Evolutionary conservation across 2,329 filamentous ascomycete species (phyloP).

Genomic region (Ilyonectria sp.): DNA sequence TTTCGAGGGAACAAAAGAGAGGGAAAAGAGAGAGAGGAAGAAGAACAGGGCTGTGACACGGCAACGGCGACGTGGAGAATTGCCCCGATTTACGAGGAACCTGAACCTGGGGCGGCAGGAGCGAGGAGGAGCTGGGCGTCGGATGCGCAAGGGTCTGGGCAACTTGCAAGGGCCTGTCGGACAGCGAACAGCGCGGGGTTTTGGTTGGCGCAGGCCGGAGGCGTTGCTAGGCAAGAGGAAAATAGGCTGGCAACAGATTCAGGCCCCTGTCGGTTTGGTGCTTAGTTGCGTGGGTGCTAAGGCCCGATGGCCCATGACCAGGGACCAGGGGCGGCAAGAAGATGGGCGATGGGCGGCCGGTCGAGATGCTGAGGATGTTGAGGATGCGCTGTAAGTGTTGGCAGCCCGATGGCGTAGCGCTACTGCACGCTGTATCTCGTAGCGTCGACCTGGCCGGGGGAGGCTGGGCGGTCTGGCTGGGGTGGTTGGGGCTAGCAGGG

Average conservation of each 20-base stretch:
- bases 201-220: slow-evolving; percentile 2
- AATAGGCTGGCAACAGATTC: slow-evolving; percentile 16
- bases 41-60: slow-evolving; percentile 39
- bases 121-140: not conserved
- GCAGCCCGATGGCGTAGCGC: slow-evolving; percentile 25
- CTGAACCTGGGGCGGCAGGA: slow-evolving; percentile 5
- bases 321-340: slow-evolving; percentile 21
- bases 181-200: not conserved
- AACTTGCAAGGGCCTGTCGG: slow-evolving; percentile 3
- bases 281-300: slow-evolving; percentile 5
- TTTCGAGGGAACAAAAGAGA: slow-evolving; percentile 29
- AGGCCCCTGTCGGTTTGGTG: slow-evolving; percentile 11
- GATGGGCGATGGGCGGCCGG: slow-evolving; percentile 4
- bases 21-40: slow-evolving; percentile 5
- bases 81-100: slow-evolving; percentile 27
- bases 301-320: slow-evolving; percentile 18
- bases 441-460: not conserved
- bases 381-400: slow-evolving; percentile 23
- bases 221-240: slow-evolving; percentile 26
- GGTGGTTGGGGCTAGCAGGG: slow-evolving; percentile 4
- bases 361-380: not conserved
- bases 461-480: slow-evolving; percentile 7
- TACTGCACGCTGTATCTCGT: slow-evolving; percentile 17
- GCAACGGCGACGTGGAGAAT: slow-evolving; percentile 26
- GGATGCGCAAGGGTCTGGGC: not conserved